A percentile compares a stretch with the other conserved stretches of the same genome.
Evolutionary conservation across 768 basidiomycete species (phyloP).

Genomic region (Jaapia argillacea): DNA sequence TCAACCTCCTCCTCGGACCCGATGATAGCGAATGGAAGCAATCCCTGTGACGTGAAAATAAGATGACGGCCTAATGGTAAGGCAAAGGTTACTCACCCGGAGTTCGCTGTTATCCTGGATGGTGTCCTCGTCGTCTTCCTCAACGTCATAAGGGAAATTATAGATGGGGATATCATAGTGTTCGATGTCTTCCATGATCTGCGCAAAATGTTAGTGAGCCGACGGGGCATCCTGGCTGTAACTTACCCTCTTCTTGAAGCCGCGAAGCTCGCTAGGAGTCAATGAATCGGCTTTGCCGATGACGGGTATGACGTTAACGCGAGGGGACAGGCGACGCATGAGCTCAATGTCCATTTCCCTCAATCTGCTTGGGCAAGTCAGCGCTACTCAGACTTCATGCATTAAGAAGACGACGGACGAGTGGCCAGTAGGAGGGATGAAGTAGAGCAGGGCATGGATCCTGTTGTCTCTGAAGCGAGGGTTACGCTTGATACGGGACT

Average conservation of each 20-base stretch:
- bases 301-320: slow-evolving; percentile 98
- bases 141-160: slow-evolving; percentile 99
- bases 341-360: slow-evolving; percentile 99
- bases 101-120: slow-evolving; percentile 96
- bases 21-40: slow-evolving; percentile 95
- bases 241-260: slow-evolving; percentile 89
- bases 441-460: slow-evolving; percentile 93
- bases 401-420: slow-evolving; percentile 37
- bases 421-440: slow-evolving; percentile 98
- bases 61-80: not conserved
- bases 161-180: slow-evolving; percentile 97
- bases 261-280: slow-evolving; percentile 85
- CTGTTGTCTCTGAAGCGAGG: slow-evolving; percentile 98
- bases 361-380: slow-evolving; percentile 51
- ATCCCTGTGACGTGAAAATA: slow-evolving; percentile 35
- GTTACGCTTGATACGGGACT: slow-evolving; percentile 98
- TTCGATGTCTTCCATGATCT: slow-evolving; percentile 99
- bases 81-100: slow-evolving; percentile 40
- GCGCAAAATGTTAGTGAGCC: slow-evolving; percentile 1
- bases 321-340: slow-evolving; percentile 95
- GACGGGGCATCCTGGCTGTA: not conserved
- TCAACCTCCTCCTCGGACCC: slow-evolving; percentile 97
- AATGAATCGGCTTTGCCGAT: slow-evolving; percentile 94
- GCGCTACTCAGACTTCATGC: slow-evolving; percentile 3
- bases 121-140: slow-evolving; percentile 99